A percentile compares a stretch with the other conserved stretches of the same genome.
phyloP scores from a whole-genome alignment of 768 basidiomycete genomes.

The Amyloporia xantha region DNA sequence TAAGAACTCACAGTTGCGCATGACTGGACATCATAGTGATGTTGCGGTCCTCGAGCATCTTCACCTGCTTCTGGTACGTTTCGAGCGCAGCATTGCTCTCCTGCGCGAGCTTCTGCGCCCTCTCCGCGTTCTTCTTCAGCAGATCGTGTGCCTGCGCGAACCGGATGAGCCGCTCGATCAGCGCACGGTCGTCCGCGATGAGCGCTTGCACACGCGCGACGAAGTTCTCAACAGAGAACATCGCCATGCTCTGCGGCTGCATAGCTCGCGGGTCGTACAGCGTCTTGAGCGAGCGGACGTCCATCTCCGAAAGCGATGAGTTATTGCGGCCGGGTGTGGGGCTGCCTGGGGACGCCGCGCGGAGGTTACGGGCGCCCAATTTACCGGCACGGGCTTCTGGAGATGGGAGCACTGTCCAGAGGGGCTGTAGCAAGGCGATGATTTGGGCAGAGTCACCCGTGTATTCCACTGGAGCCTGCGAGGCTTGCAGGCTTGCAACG shows the following conservation, averaged over 20 bases:
- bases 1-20: neutral
- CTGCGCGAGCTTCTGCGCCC: constrained; percentile 85
- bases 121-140: constrained; percentile 86
- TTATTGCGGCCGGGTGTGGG: constrained; percentile 26
- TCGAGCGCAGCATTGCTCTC: constrained; percentile 75
- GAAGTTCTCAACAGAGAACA: constrained; percentile 73
- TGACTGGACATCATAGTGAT: constrained; percentile 37
- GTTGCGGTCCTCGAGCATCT: constrained; percentile 72
- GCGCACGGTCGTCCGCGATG: constrained; percentile 72
- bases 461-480: constrained; percentile 19
- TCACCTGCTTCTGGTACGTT: constrained; percentile 87
- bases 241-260: constrained; percentile 7
- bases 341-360: constrained; percentile 17
- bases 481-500: constrained; percentile 2
- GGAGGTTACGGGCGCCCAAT: constrained; percentile 44
- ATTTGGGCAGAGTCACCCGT: constrained; percentile 47
- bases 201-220: constrained; percentile 72
- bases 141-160: constrained; percentile 88
- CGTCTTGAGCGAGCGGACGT: constrained; percentile 79
- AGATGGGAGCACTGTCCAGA: constrained; percentile 82
- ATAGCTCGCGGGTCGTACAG: constrained; percentile 49
- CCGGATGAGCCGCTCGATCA: constrained; percentile 79
- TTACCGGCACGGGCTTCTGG: constrained; percentile 74
- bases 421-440: constrained; percentile 54
- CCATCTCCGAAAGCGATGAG: constrained; percentile 71